These are phyloP conservation scores for Volutella citrinella DNA, from an alignment of 2,329 filamentous ascomycete species.

Conservation along the genomic window DNA sequence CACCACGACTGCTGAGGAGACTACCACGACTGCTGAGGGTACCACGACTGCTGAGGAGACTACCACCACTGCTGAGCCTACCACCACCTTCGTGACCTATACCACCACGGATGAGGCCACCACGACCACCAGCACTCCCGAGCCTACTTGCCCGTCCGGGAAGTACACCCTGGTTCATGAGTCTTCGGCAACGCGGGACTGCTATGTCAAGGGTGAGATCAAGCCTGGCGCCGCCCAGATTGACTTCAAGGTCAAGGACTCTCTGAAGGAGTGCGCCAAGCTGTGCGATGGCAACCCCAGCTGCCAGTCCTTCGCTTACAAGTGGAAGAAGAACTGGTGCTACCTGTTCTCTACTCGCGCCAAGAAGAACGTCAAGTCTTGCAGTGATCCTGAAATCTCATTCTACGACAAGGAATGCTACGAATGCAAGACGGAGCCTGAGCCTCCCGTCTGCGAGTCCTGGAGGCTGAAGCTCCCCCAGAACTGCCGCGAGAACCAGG, in stretches of 20 bases:
- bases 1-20: too few relatives aligned
- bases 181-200: too few relatives aligned
- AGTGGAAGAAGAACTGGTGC: background rate
- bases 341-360: background rate
- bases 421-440: background rate
- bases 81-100: background rate
- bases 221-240: too few relatives aligned
- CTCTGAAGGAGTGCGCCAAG: background rate
- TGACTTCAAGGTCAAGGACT: too few relatives aligned
- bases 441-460: background rate
- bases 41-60: too few relatives aligned
- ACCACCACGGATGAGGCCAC: background rate
- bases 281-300: background rate
- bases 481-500: background rate
- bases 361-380: background rate
- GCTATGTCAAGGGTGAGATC: too few relatives aligned
- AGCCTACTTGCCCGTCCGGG: background rate
- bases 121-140: background rate
- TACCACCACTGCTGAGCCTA: too few relatives aligned
- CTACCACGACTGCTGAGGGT: too few relatives aligned
- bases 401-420: background rate
- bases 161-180: too few relatives aligned
- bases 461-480: background rate
- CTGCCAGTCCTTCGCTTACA: background rate
- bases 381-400: background rate